phyloP scores from a whole-genome alignment of 2,329 filamentous ascomycete genomes.

The Elsinoe ampelina region DNA sequence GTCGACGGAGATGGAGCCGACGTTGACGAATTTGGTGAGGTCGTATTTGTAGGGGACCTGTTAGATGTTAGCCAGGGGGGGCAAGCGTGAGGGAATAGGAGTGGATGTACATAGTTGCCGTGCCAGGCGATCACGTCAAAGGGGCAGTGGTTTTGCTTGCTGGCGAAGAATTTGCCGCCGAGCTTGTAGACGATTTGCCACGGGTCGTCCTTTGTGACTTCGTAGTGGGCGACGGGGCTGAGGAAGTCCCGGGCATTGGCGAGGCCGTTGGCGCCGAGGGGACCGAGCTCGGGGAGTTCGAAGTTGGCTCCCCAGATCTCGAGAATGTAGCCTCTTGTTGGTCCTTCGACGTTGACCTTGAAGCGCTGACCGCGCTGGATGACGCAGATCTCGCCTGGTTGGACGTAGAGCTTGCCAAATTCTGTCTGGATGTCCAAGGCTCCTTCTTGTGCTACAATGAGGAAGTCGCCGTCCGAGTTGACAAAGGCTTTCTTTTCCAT shows the following conservation, averaged over 20 bases:
- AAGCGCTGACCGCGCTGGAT: constrained; percentile 33
- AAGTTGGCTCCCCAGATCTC: constrained; percentile 34
- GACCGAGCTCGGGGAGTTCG: constrained; percentile 32
- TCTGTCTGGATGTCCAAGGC: constrained; percentile 32
- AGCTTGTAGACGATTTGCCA: constrained; percentile 31
- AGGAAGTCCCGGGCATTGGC: constrained; percentile 33
- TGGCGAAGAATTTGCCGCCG: constrained; percentile 27
- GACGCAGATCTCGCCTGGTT: constrained; percentile 33
- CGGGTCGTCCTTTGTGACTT: constrained; percentile 28
- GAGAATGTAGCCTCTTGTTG: constrained; percentile 31
- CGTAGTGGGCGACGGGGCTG: constrained; percentile 30
- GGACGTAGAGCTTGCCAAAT: constrained; percentile 31
- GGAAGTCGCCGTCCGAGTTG: constrained; percentile 34
- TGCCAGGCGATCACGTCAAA: constrained; percentile 38
- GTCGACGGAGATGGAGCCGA: constrained; percentile 32
- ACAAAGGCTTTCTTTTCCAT: constrained; percentile 40
- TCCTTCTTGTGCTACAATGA: constrained; percentile 31
- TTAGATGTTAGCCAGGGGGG: background rate
- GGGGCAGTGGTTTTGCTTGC: constrained; percentile 31
- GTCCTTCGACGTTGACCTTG: constrained; percentile 30
- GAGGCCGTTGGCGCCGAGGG: constrained; percentile 31
- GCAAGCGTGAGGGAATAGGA: background rate
- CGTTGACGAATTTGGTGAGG: constrained; percentile 39
- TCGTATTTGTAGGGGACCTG: constrained; percentile 38
- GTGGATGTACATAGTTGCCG: constrained; percentile 34